Percentiles rank a stretch among this genome's conserved stretches.
phyloP scores from a whole-genome alignment of 228 moss, liverwort and hornwort species.

The Sphagnum magellanicum region DNA sequence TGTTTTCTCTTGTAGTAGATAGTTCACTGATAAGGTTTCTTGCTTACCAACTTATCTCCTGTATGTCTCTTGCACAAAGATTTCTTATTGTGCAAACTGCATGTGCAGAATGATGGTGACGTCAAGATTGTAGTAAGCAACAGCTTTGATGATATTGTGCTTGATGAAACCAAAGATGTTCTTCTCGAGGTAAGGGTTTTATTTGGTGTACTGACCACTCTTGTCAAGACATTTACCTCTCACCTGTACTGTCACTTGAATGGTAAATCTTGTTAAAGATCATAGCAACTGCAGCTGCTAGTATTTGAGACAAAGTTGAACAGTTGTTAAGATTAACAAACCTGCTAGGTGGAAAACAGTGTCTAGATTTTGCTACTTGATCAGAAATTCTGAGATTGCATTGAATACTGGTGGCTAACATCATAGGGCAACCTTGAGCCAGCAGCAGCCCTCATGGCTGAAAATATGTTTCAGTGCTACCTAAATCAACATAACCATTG shows the following conservation, averaged over 20 bases:
- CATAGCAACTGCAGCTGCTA: neutral
- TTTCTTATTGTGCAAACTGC: neutral
- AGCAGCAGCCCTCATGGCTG: too few relatives aligned
- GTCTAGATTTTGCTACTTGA: neutral
- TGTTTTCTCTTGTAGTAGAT: neutral
- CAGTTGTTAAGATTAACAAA: too few relatives aligned
- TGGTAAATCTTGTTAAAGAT: neutral
- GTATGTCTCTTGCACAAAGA: neutral
- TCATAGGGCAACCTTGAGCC: too few relatives aligned
- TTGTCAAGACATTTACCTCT: too few relatives aligned
- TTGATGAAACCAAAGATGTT: slow-evolving; percentile 79
- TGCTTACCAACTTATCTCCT: too few relatives aligned
- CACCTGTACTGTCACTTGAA: slow-evolving; percentile 1
- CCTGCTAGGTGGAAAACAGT: neutral
- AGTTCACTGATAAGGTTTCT: too few relatives aligned
- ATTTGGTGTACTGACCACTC: too few relatives aligned
- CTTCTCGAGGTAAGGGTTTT: slow-evolving; percentile 53
- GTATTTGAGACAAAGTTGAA: too few relatives aligned
- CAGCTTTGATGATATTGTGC: slow-evolving; percentile 75
- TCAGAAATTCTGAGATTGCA: too few relatives aligned
- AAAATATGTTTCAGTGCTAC: too few relatives aligned
- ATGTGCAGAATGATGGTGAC: slow-evolving; percentile 65
- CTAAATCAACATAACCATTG: too few relatives aligned
- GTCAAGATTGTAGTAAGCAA: slow-evolving; percentile 80
- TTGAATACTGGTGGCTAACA: too few relatives aligned